phyloP scores from a whole-genome alignment of 306 rosid species.

The Prosopis cineraria region DNA sequence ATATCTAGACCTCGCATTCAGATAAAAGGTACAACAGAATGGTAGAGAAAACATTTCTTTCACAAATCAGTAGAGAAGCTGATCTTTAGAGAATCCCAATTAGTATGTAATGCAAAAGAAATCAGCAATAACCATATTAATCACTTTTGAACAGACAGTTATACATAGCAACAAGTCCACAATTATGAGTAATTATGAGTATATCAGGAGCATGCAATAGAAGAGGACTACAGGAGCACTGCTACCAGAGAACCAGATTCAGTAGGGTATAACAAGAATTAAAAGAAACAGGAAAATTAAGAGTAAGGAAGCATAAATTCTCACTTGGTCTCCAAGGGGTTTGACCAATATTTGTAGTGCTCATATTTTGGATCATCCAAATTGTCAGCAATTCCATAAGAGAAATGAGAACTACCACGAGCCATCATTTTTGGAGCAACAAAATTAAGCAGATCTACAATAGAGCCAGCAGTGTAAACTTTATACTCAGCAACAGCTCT shows the following conservation, averaged over 20 bases:
- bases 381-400: constrained; percentile 78
- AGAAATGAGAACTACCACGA: constrained; percentile 79
- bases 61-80: not conserved
- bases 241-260: constrained; percentile 20
- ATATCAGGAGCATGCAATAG: not conserved
- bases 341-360: constrained; percentile 86
- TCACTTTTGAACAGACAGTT: not conserved
- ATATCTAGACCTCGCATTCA: not conserved
- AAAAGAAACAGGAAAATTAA: constrained; percentile 25
- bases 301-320: constrained; percentile 24
- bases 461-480: constrained; percentile 63
- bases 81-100: not conserved
- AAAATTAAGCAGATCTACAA: constrained; percentile 63
- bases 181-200: not conserved
- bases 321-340: constrained; percentile 88
- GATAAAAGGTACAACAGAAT: not conserved
- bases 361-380: constrained; percentile 72
- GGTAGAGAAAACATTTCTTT: not conserved
- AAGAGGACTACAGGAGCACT: constrained; percentile 13
- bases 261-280: constrained; percentile 9
- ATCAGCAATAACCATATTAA: constrained; percentile 11
- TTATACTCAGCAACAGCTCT: constrained; percentile 75
- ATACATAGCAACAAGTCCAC: not conserved
- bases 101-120: not conserved
- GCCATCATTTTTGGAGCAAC: constrained; percentile 91